Evolutionary conservation across 2,329 filamentous ascomycete genomes (phyloP).

Genomic region (Paramyrothecium roridum): DNA sequence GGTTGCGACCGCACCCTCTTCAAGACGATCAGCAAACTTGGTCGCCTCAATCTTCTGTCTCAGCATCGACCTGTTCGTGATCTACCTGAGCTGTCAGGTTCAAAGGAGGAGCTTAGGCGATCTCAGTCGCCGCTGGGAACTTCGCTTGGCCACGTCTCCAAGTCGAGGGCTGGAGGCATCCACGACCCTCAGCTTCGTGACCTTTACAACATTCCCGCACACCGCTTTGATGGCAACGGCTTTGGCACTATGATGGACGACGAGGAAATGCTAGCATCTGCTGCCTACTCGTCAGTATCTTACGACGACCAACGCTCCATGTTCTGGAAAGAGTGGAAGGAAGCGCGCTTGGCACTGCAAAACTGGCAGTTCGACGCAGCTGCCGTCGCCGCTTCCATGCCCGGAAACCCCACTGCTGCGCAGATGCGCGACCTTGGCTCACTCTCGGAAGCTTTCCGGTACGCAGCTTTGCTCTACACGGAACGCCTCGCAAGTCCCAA

Average conservation of each 20-base stretch:
- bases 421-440: slow-evolving; percentile 74
- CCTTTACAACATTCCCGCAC: slow-evolving; percentile 39
- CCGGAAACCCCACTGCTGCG: slow-evolving; percentile 46
- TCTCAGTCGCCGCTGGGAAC: slow-evolving; percentile 37
- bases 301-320: slow-evolving; percentile 57
- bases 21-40: slow-evolving; percentile 79
- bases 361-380: slow-evolving; percentile 72
- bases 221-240: slow-evolving; percentile 65
- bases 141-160: slow-evolving; percentile 40
- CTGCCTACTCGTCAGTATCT: slow-evolving; percentile 36
- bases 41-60: slow-evolving; percentile 78
- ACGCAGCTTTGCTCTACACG: slow-evolving; percentile 83
- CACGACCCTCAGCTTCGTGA: slow-evolving; percentile 23
- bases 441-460: slow-evolving; percentile 87
- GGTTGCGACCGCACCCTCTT: slow-evolving; percentile 87
- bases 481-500: slow-evolving; percentile 80
- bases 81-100: slow-evolving; percentile 10
- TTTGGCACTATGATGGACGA: slow-evolving; percentile 56
- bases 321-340: slow-evolving; percentile 89
- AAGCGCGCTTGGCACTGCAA: slow-evolving; percentile 71
- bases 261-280: slow-evolving; percentile 46
- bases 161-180: slow-evolving; percentile 23
- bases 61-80: slow-evolving; percentile 59
- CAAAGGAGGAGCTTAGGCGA: slow-evolving; percentile 15
- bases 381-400: slow-evolving; percentile 48